Conservation (phyloP, 2,329 filamentous ascomycete species). For the Bipolaris victoriae region DNA sequence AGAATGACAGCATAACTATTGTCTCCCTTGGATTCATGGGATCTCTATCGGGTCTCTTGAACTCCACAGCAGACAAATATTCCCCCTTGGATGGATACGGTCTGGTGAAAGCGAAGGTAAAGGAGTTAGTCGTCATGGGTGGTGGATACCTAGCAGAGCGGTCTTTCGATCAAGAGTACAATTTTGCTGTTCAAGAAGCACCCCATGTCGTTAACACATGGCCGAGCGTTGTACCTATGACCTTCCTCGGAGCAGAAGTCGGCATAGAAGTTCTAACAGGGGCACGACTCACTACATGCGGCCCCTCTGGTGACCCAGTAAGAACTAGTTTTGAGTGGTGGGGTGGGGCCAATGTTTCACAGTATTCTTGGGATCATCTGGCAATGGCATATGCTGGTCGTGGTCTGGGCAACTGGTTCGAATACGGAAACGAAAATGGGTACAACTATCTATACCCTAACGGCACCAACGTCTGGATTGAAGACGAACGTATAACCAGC, state of each 20-base stretch:
- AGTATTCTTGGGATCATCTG: constrained; percentile 35
- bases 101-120: constrained; percentile 55
- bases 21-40: constrained; percentile 56
- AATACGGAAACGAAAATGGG: constrained; percentile 48
- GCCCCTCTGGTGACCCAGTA: constrained; percentile 26
- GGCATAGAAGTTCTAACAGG: constrained; percentile 54
- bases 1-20: constrained; percentile 54
- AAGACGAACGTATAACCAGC: constrained; percentile 43
- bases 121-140: constrained; percentile 61
- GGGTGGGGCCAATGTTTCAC: constrained; percentile 27
- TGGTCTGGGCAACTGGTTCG: constrained; percentile 41
- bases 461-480: constrained; percentile 55
- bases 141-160: constrained; percentile 53
- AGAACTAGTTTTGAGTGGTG: constrained; percentile 32
- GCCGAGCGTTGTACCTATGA: constrained; percentile 42
- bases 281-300: constrained; percentile 37
- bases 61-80: constrained; percentile 52
- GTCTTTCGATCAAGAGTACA: constrained; percentile 53
- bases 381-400: constrained; percentile 28
- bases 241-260: constrained; percentile 55
- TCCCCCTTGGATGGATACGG: constrained; percentile 51
- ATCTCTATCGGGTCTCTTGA: constrained; percentile 57
- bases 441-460: constrained; percentile 52
- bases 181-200: constrained; percentile 56
- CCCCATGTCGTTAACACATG: constrained; percentile 57